Conservation (phyloP, 2,329 filamentous ascomycete species). For the Alternaria alternata region DNA sequence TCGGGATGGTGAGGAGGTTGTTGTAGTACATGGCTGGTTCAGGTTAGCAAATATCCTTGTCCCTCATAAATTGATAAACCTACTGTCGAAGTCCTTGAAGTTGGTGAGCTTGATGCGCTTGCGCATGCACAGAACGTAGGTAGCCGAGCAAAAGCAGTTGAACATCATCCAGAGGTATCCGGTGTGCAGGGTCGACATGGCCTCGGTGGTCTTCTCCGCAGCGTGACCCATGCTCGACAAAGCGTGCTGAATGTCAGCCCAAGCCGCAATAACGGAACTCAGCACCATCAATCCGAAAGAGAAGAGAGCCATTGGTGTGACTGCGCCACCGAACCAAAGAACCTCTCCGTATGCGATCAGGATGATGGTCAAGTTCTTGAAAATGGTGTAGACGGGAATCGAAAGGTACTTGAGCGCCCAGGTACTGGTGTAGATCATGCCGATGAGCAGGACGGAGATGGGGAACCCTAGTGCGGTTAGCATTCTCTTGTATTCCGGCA, state of each 20-base stretch:
- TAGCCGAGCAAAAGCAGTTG: slow-evolving; percentile 93
- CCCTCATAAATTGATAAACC: slow-evolving; percentile 48
- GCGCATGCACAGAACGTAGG: slow-evolving; percentile 91
- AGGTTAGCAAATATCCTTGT: slow-evolving; percentile 14
- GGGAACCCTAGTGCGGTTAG: slow-evolving; percentile 77
- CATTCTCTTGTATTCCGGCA: not conserved
- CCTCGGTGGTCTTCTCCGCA: slow-evolving; percentile 69
- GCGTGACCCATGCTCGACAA: slow-evolving; percentile 67
- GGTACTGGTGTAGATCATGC: slow-evolving; percentile 98
- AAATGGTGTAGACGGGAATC: slow-evolving; percentile 98
- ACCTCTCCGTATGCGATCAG: slow-evolving; percentile 98
- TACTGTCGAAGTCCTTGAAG: slow-evolving; percentile 99
- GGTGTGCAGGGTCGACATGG: slow-evolving; percentile 88
- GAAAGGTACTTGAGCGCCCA: slow-evolving; percentile 96
- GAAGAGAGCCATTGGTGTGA: slow-evolving; percentile 85
- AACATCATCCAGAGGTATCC: slow-evolving; percentile 98
- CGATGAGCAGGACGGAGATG: slow-evolving; percentile 91
- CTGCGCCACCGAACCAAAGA: slow-evolving; percentile 94
- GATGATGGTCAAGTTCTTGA: slow-evolving; percentile 99
- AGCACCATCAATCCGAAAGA: slow-evolving; percentile 97
- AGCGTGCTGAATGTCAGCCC: slow-evolving; percentile 94
- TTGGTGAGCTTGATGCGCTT: slow-evolving; percentile 99
- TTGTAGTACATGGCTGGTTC: slow-evolving; percentile 98
- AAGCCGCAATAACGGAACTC: slow-evolving; percentile 92
- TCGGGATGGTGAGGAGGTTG: slow-evolving; percentile 94